phyloP scores from a whole-genome alignment of 148 eudicot genomes.

The Cornus kousa region DNA sequence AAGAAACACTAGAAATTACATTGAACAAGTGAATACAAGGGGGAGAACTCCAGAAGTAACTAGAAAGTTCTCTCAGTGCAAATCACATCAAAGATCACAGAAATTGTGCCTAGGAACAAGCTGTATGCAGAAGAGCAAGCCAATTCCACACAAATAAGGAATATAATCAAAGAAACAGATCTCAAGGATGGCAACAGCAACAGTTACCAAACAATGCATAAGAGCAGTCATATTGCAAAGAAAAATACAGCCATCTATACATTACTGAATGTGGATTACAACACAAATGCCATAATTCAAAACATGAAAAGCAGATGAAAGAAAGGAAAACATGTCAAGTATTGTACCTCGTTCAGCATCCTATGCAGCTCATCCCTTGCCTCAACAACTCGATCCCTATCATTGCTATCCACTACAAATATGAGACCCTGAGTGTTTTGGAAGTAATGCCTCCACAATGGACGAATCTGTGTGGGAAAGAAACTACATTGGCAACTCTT shows the following conservation, averaged over 20 bases:
- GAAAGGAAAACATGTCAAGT: too few species aligned
- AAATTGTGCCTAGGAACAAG: not conserved
- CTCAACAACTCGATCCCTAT: conserved; percentile 55
- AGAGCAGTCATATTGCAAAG: too few species aligned
- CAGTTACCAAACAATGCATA: too few species aligned
- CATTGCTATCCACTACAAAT: conserved; percentile 57
- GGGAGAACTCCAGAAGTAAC: not conserved
- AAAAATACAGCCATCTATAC: too few species aligned
- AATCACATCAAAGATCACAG: not conserved
- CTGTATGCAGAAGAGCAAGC: not conserved
- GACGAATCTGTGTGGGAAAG: conserved; percentile 37
- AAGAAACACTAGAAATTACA: too few species aligned
- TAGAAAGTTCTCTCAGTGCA: not conserved
- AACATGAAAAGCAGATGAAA: too few species aligned
- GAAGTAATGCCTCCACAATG: conserved; percentile 61
- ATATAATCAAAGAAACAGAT: not conserved
- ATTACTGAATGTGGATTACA: too few species aligned
- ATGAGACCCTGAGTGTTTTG: conserved; percentile 58
- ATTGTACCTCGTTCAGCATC: conserved; percentile 52
- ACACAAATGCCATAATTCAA: too few species aligned
- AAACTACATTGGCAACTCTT: not conserved
- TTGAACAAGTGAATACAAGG: not conserved
- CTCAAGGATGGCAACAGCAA: not conserved
- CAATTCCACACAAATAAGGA: not conserved
- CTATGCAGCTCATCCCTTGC: conserved; percentile 49